Evolutionary conservation across 345 rosid species (phyloP), one percentile per base, ranked within the genome.

Genomic region (Eucalyptus tenuipes): DNA sequence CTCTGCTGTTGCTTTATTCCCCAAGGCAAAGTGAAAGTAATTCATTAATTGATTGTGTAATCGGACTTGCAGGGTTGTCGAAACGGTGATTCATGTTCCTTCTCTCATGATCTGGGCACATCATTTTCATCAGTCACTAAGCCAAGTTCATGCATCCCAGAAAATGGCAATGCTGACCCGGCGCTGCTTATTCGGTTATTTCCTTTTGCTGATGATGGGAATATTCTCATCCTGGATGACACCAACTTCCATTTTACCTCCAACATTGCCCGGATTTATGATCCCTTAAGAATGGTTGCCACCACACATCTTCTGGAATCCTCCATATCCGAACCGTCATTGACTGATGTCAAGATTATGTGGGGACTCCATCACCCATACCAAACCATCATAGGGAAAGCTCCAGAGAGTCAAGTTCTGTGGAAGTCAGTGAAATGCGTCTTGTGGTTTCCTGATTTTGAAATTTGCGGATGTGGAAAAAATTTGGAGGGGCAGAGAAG

Each of bases 31-130:
- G 48, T 80, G 44, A 50, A 40, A 40, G 31, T 59, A n/a, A 59
- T 45, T 37, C 45, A 87, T 53, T 71, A 88, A 89, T 89, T 31
- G 37, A 27, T 80, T 89, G 86, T 89, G 87, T 85, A 71, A 82
- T 57, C 82, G 88, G 86, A 89, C 92, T 75, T 91, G 86, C 95
- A 97, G 99, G 99, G 99, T 59, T 97, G 99, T 91, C 93, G 96
- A 91, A 93, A 95, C 75, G 98, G 97, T 86, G 94, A 94, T 33
- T 89, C 91, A 13, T 97, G 99, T 90, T 57, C 53, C 87, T 97
- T 89, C 90, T 95, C 98, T 47, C 99, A 97, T 91, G 97, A 90
- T 90, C 64, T 88, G 86, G 92, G 52, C 17, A 14, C 18, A 84
- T 88, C 89, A 85, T 88, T 90, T 59, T 27, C 86, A 82, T 84